Evolutionary conservation across 2,329 filamentous ascomycete species (phyloP).

Genomic region (Colletotrichum sansevieriae): DNA sequence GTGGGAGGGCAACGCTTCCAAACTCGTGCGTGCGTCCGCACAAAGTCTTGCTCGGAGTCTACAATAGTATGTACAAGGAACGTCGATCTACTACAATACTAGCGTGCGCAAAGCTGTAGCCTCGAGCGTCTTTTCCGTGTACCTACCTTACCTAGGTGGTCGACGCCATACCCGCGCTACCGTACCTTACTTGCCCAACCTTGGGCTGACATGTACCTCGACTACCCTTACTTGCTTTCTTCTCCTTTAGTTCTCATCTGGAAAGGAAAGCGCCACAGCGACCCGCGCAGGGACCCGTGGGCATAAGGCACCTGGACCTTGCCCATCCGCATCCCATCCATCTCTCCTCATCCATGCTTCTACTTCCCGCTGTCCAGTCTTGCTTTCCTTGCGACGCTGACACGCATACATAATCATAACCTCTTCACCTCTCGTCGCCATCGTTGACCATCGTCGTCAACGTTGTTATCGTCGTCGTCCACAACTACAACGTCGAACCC

Average conservation of each 20-base stretch:
- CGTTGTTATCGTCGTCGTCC: background rate
- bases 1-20: background rate
- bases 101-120: slow-evolving; percentile 1
- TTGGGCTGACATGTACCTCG: slow-evolving; percentile 21
- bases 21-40: background rate
- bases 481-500: background rate
- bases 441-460: background rate
- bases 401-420: slow-evolving; percentile 23
- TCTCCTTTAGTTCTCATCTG: slow-evolving; percentile 5
- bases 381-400: slow-evolving; percentile 9
- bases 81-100: background rate
- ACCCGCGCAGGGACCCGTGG: slow-evolving; percentile 28
- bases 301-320: slow-evolving; percentile 22
- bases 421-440: background rate
- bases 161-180: slow-evolving; percentile 12
- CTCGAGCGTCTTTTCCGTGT: background rate
- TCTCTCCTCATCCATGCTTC: slow-evolving; percentile 4
- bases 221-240: background rate
- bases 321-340: slow-evolving; percentile 21
- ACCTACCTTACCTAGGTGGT: background rate
- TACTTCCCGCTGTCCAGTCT: slow-evolving; percentile 4
- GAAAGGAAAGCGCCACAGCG: slow-evolving; percentile 17
- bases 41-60: background rate
- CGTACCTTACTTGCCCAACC: background rate
- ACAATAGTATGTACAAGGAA: too few relatives aligned